Evolutionary conservation across 2,329 filamentous ascomycete genomes (phyloP).

Genomic region (Thielaviopsis ethacetica): DNA sequence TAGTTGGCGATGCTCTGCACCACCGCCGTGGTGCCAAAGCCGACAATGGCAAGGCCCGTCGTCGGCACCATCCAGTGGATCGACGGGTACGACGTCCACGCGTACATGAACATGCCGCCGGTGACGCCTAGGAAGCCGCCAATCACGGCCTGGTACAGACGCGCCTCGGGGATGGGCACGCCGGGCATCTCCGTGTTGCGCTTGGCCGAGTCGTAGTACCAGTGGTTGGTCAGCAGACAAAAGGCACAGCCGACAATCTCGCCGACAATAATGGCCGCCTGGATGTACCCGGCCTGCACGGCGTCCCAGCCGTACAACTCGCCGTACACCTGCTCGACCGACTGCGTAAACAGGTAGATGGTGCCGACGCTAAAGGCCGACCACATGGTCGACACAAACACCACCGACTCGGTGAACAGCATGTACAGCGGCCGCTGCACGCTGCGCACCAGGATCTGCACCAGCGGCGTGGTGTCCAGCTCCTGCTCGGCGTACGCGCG

Average conservation of each 20-base stretch:
- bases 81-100: constrained; percentile 27
- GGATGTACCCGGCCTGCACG: constrained; percentile 9
- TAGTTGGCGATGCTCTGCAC: constrained; percentile 30
- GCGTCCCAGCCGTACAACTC: constrained; percentile 14
- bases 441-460: constrained; percentile 4
- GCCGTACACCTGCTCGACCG: constrained; percentile 14
- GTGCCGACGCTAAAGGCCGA: constrained; percentile 17
- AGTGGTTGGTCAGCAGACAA: constrained; percentile 14
- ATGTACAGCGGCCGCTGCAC: constrained; percentile 11
- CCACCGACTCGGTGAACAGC: constrained; percentile 28
- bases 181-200: constrained; percentile 21
- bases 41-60: constrained; percentile 29
- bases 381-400: constrained; percentile 30
- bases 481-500: constrained; percentile 7
- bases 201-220: constrained; percentile 25
- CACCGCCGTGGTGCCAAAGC: constrained; percentile 31
- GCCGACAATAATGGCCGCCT: constrained; percentile 6
- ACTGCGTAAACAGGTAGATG: constrained; percentile 16
- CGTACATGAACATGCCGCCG: constrained; percentile 34
- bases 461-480: constrained; percentile 5
- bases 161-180: constrained; percentile 15
- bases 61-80: constrained; percentile 31
- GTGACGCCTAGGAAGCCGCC: constrained; percentile 10
- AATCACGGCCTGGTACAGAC: constrained; percentile 11
- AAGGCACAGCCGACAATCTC: constrained; percentile 12